Evolutionary conservation across 352 stramenopile genomes (phyloP).

Genomic region (Phytopythium mirpurense): DNA sequence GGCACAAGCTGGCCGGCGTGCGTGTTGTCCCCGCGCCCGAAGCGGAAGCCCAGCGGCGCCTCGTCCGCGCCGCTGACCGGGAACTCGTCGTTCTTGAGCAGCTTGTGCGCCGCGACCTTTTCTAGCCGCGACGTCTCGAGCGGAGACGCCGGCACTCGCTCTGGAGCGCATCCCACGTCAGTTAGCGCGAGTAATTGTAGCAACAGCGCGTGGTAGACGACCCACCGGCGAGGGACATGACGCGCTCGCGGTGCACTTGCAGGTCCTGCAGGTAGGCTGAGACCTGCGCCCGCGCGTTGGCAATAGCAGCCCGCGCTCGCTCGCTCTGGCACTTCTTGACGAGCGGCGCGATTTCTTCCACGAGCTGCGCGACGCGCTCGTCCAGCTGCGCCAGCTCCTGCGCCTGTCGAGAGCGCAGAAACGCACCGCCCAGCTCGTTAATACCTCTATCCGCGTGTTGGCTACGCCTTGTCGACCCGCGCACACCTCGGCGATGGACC

Average conservation of each 20-base stretch:
- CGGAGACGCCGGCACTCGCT: slow-evolving; percentile 6
- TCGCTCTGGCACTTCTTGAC: slow-evolving; percentile 26
- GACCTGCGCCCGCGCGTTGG: slow-evolving; percentile 34
- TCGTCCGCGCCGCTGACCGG: slow-evolving; percentile 9
- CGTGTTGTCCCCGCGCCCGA: slow-evolving; percentile 39
- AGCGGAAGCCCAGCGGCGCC: slow-evolving; percentile 27
- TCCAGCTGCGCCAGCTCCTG: slow-evolving; percentile 19
- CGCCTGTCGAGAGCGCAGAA: slow-evolving; percentile 1
- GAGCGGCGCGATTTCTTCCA: slow-evolving; percentile 35
- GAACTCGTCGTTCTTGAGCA: slow-evolving; percentile 30
- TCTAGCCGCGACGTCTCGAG: slow-evolving; percentile 38
- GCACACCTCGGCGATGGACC: slow-evolving; percentile 18
- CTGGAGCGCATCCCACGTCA: slow-evolving; percentile 4
- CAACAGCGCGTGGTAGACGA: too few relatives aligned
- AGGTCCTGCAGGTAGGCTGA: slow-evolving; percentile 28
- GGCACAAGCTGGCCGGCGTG: slow-evolving; percentile 23
- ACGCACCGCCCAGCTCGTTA: too few relatives aligned
- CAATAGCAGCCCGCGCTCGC: slow-evolving; percentile 28
- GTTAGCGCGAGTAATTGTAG: neutral
- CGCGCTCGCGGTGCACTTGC: slow-evolving; percentile 20
- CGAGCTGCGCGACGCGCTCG: slow-evolving; percentile 22
- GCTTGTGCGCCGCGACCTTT: slow-evolving; percentile 34
- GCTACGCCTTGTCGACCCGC: too few relatives aligned
- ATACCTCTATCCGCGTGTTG: too few relatives aligned
- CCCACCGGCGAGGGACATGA: slow-evolving; percentile 12